Conservation (phyloP, 2,329 filamentous ascomycete species). For the Helminthosporium solani region DNA sequence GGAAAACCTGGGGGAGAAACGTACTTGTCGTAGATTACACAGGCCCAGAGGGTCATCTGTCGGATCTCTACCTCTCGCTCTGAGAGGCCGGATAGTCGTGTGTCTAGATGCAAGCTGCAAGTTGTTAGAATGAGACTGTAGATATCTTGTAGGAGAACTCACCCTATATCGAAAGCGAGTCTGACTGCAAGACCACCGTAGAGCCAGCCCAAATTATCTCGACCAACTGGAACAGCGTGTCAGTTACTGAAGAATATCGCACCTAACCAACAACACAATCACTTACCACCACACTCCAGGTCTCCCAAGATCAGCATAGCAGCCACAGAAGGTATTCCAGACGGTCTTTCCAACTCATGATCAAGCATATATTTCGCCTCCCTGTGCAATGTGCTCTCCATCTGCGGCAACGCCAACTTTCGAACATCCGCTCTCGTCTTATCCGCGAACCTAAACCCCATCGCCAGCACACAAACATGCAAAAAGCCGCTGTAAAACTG, state of each 20-base stretch:
- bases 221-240: constrained; percentile 41
- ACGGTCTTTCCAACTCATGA: constrained; percentile 54
- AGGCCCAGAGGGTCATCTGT: constrained; percentile 55
- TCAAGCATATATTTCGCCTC: constrained; percentile 59
- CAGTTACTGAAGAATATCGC: background rate
- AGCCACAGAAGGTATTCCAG: constrained; percentile 55
- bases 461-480: constrained; percentile 55
- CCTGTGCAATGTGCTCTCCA: constrained; percentile 55
- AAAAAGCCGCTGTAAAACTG: constrained; percentile 56
- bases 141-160: constrained; percentile 27
- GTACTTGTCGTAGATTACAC: constrained; percentile 55
- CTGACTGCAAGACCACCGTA: constrained; percentile 48
- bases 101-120: constrained; percentile 53
- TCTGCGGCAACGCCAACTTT: constrained; percentile 48
- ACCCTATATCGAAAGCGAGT: constrained; percentile 30
- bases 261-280: background rate
- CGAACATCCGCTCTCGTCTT: constrained; percentile 52
- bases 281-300: constrained; percentile 50
- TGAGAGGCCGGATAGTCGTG: constrained; percentile 44
- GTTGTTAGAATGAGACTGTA: constrained; percentile 21
- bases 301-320: constrained; percentile 55
- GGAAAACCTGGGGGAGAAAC: background rate
- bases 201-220: constrained; percentile 58
- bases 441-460: constrained; percentile 56
- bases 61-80: constrained; percentile 52